phyloP scores from a whole-genome alignment of 768 basidiomycete species.

The Gloeostereum incarnatum region DNA sequence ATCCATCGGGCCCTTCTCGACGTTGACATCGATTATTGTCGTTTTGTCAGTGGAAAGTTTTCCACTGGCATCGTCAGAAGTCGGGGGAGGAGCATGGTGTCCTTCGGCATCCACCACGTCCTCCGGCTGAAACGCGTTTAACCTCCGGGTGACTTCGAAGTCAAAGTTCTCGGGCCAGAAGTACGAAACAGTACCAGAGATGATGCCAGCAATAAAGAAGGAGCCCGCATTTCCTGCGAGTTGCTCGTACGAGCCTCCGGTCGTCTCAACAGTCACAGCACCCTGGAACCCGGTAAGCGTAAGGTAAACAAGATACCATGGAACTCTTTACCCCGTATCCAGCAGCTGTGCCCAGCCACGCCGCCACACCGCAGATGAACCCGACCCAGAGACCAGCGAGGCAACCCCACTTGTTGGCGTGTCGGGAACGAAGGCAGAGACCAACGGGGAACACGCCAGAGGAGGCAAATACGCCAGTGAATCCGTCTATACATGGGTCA shows the following conservation, averaged over 20 bases:
- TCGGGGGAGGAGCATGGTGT: background rate
- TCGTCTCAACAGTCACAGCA: slow-evolving; percentile 5
- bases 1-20: background rate
- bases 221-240: slow-evolving; percentile 10
- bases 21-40: too few species aligned
- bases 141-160: slow-evolving; percentile 2
- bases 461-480: slow-evolving; percentile 8
- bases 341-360: slow-evolving; percentile 9
- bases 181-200: slow-evolving; percentile 4
- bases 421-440: slow-evolving; percentile 5
- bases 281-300: background rate
- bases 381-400: slow-evolving; percentile 8
- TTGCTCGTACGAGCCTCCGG: slow-evolving; percentile 8
- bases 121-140: background rate
- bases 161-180: slow-evolving; percentile 1
- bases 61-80: background rate
- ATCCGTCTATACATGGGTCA: background rate
- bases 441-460: slow-evolving; percentile 10
- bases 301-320: background rate
- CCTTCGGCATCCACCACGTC: background rate
- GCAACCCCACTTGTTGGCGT: slow-evolving; percentile 7
- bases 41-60: background rate
- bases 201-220: slow-evolving; percentile 8
- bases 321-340: slow-evolving; percentile 4
- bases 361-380: slow-evolving; percentile 7